A percentile compares a stretch with the other conserved stretches of the same genome.
Conservation (phyloP, 1,284 basidiomycete species). For the Ustilago trichophora region DNA sequence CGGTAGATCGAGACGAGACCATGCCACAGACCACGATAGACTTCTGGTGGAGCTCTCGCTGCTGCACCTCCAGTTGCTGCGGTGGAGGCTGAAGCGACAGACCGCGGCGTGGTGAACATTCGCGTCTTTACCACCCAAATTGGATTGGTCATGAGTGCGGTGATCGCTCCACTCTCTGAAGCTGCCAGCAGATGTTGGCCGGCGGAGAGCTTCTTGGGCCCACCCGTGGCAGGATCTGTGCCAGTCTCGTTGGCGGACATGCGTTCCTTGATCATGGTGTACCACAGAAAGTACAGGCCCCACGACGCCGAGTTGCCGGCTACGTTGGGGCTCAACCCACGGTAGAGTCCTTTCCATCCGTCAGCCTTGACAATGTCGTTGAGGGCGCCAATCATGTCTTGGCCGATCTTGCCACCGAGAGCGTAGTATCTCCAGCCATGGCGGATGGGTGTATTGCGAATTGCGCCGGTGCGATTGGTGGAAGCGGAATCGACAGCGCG, state of each 20-base stretch:
- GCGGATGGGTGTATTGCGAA: constrained; percentile 1
- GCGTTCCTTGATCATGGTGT: constrained; percentile 86
- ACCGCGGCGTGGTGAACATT: constrained; percentile 84
- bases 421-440: constrained; percentile 46
- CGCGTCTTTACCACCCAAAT: constrained; percentile 98
- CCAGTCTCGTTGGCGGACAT: constrained; percentile 49
- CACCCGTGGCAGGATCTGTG: constrained; percentile 11
- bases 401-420: constrained; percentile 68
- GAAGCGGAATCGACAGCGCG: constrained; percentile 7
- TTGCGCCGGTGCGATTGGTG: no score
- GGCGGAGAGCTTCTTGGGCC: constrained; percentile 72
- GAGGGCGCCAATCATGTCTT: constrained; percentile 79
- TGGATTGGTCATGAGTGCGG: constrained; percentile 94
- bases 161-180: constrained; percentile 89
- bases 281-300: constrained; percentile 99
- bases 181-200: constrained; percentile 87
- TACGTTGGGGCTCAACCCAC: constrained; percentile 88
- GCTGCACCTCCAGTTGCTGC: constrained; percentile 4
- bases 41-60: constrained; percentile 22
- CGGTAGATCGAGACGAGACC: constrained; percentile 53
- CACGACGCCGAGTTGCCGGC: constrained; percentile 96
- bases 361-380: constrained; percentile 78
- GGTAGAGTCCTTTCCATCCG: constrained; percentile 87
- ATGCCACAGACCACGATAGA: constrained; percentile 55
- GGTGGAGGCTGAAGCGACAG: constrained; percentile 5